A percentile compares a stretch with the other conserved stretches of the same genome.
Evolutionary conservation across 2,329 filamentous ascomycete species (phyloP).

Genomic region (Parascedosporium putredinis): DNA sequence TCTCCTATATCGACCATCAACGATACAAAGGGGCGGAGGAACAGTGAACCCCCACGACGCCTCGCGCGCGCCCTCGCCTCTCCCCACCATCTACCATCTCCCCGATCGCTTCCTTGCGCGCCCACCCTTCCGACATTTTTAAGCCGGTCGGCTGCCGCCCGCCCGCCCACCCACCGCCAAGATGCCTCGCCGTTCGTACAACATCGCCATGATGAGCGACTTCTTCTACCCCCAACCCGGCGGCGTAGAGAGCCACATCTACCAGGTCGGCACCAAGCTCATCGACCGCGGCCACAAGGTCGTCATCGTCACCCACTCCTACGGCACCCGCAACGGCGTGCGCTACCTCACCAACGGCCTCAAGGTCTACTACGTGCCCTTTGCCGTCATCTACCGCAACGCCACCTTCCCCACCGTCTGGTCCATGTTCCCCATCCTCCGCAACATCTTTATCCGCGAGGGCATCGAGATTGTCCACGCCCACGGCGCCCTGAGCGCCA

Average conservation of each 20-base stretch:
- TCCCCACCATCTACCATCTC: not conserved
- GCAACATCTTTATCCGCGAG: slow-evolving; percentile 91
- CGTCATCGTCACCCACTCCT: slow-evolving; percentile 92
- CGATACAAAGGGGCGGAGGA: too few species aligned
- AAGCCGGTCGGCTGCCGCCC: not conserved
- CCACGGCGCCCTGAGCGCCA: slow-evolving; percentile 85
- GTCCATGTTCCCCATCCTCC: slow-evolving; percentile 95
- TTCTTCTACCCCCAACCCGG: slow-evolving; percentile 98
- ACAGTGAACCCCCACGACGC: too few species aligned
- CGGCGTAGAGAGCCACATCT: slow-evolving; percentile 96
- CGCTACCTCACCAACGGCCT: slow-evolving; percentile 95
- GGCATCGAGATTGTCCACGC: slow-evolving; percentile 95
- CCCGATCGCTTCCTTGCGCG: not conserved
- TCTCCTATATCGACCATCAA: too few species aligned
- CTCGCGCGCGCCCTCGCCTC: too few species aligned
- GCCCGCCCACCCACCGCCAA: slow-evolving; percentile 15
- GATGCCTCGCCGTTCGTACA: slow-evolving; percentile 50
- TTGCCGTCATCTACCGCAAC: slow-evolving; percentile 89
- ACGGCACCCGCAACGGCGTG: slow-evolving; percentile 80
- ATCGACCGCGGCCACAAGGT: slow-evolving; percentile 97
- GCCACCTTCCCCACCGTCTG: slow-evolving; percentile 94
- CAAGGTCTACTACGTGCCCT: slow-evolving; percentile 96
- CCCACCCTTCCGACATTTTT: too few species aligned
- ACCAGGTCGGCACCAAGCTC: slow-evolving; percentile 91
- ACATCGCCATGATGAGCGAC: slow-evolving; percentile 90